Base-by-base conservation (phyloP, 208 protist species). In the Trypanosomatidae sp. region DNA sequence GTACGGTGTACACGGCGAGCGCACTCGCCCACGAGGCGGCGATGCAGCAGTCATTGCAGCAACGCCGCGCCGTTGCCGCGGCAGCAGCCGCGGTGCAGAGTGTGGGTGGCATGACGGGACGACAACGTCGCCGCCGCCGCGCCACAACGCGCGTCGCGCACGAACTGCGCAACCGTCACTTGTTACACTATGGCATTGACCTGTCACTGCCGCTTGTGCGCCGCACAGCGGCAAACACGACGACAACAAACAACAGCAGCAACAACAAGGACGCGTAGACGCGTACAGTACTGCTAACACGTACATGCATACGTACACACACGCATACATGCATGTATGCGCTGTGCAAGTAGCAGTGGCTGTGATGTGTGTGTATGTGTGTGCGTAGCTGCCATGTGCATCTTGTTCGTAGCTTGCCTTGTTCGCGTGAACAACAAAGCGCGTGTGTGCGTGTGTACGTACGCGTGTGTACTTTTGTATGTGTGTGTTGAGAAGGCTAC, bases 101-200 rank as follows among this genome's bases (percentile, higher is more conserved):
- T 15, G n/a, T 35, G 11, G 11, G 11, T 35, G 11, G 11, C n/a
- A 15, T 35, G 11, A 35, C 30, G 11, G 11, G n/a, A 35, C 11
- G 11, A 35, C 30, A n/a, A 35, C 30, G 30, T 35, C 30, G 30
- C n/a, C 11, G n/a, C 11, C 30, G 30, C n/a, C 30, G 30, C 11
- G 11, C 11, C n/a, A 35, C 30, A n/a, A 15, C 30, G n/a, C 11
- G 30, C 11, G 30, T 19, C 10, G 15, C n/a, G 22, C 6, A 48
- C 24, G 13, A 73, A 11, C 35, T 90, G 24, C 53, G 71, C 20
- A 92, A 92, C 55, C 58, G 57, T n/a, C 83, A 92, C 45, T 59
- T 92, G 40, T 24, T 88, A 4, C 75, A 88, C 53, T 92, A 74
- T 43, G 83, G 83, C 1, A 44, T 92, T 22, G 76, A 92, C 64